Evolutionary conservation across 1,284 basidiomycete genomes (phyloP), one percentile per base, ranked within the genome.

Genomic region (Heterobasidion irregulare): DNA sequence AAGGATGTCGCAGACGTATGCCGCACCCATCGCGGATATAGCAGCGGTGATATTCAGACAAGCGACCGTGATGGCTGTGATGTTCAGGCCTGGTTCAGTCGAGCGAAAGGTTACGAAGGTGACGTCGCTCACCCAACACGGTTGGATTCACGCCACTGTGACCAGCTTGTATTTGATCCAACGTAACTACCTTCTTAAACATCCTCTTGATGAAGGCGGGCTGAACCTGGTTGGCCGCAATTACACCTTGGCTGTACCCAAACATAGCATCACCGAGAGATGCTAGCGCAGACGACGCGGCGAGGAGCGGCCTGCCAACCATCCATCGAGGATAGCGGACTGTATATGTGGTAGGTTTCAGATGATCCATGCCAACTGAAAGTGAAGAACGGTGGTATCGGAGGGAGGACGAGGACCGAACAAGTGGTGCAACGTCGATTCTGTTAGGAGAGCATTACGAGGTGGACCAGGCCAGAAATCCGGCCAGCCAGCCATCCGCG

Each of bases 191-290:
- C 53, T 58, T 67, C 6, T 74, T 72, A 53, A 75, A 80, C 71
- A 80, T 77, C 13, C 73, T 66, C 15, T 68, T 64, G 54, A 79
- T 74, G 62, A 79, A 80, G 6, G 73, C 72, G 4, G 78, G 78
- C 57, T 80, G 78, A 47, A 80, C 74, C 50, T 80, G 77, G 16
- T 76, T 70, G 2, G 75, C 68, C 5, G 77, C 77, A 41, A 79
- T 78, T 58, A 76, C 73, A 2, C 79, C 79, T 61, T 80, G 78
- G 46, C 75, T 73, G 57, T 80, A 81, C 2, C 79, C 79, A 57
- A 81, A 78, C 70, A 79, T 75, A 6, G 77, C 78, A 59, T 81
- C 78, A 50, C 78, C 79, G 56, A 81, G 70, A 56, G 76, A 75
- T 10, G 78, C 77, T 34, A 78, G 68, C 0, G 78, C 76, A 54